phyloP scores from a whole-genome alignment of 371 early-diverging fungal species.

The Funneliformis caledonium region DNA sequence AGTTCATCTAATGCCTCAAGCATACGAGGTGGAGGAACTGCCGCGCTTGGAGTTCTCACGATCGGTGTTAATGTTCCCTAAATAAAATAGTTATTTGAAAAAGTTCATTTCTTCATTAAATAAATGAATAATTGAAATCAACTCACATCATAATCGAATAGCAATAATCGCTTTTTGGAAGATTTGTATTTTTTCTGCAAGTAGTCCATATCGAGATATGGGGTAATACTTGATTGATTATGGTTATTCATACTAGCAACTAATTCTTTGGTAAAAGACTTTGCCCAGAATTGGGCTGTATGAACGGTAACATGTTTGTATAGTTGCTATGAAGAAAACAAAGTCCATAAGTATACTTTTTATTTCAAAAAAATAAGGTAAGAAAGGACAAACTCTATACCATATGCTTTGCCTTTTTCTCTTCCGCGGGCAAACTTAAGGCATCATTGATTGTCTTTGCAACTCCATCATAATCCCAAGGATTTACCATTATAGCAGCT shows the following conservation, averaged over 20 bases:
- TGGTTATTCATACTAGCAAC: slow-evolving; percentile 50
- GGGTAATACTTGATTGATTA: slow-evolving; percentile 71
- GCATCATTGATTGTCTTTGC: slow-evolving; percentile 92
- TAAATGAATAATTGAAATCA: slow-evolving; percentile 51
- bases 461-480: slow-evolving; percentile 96
- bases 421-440: slow-evolving; percentile 81
- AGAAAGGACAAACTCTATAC: slow-evolving; percentile 47
- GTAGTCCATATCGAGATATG: slow-evolving; percentile 59
- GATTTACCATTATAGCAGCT: slow-evolving; percentile 93
- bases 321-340: slow-evolving; percentile 63
- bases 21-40: slow-evolving; percentile 70
- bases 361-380: slow-evolving; percentile 36
- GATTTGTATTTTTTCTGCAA: slow-evolving; percentile 56
- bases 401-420: slow-evolving; percentile 76
- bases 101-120: slow-evolving; percentile 1
- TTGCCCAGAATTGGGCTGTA: slow-evolving; percentile 94
- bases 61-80: slow-evolving; percentile 86
- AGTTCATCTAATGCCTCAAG: slow-evolving; percentile 67
- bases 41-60: slow-evolving; percentile 68
- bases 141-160: slow-evolving; percentile 89
- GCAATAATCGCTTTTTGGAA: slow-evolving; percentile 70
- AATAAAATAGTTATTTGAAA: neutral
- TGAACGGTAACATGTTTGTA: slow-evolving; percentile 85
- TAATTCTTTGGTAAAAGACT: slow-evolving; percentile 73
- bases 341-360: neutral